Percentiles rank a stretch among this genome's conserved stretches.
phyloP scores from a whole-genome alignment of 2,329 filamentous ascomycete species.

The Epichloe coenophiala region DNA sequence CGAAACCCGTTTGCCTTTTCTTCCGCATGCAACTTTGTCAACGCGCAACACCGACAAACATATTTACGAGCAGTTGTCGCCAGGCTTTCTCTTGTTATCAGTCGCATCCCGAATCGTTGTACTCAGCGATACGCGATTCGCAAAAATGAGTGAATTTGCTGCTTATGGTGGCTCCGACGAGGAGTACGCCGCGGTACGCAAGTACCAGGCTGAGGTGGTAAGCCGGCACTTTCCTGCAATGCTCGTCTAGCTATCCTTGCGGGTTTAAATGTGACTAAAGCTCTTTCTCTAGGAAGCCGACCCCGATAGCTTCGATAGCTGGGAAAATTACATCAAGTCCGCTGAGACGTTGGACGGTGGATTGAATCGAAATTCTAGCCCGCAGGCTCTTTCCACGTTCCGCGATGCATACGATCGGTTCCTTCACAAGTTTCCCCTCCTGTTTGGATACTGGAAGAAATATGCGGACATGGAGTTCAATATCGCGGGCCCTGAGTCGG shows the following conservation, averaged over 20 bases:
- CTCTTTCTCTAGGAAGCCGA: conserved; percentile 41
- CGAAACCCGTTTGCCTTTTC: not conserved
- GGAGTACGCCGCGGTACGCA: conserved; percentile 70
- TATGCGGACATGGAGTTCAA: conserved; percentile 97
- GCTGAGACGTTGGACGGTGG: conserved; percentile 82
- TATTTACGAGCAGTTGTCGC: not conserved
- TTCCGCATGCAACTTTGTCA: conserved; percentile 1
- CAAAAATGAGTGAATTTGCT: conserved; percentile 54
- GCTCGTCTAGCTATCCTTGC: not conserved
- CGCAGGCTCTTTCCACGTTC: conserved; percentile 76
- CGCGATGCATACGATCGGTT: conserved; percentile 86
- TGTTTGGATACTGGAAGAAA: conserved; percentile 99
- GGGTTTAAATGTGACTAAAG: not conserved
- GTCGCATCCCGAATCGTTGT: not conserved
- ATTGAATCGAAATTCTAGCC: conserved; percentile 90
- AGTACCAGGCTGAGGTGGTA: conserved; percentile 67
- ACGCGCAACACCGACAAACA: conserved; percentile 1
- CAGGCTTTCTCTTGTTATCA: not conserved
- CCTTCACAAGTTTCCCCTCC: conserved; percentile 82
- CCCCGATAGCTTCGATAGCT: conserved; percentile 82
- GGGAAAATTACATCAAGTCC: conserved; percentile 81
- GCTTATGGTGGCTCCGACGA: conserved; percentile 63
- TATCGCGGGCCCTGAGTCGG: conserved; percentile 90
- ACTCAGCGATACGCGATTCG: conserved; percentile 4
- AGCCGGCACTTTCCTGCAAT: conserved; percentile 6